Evolutionary conservation across 768 basidiomycete species (phyloP).

Genomic region (Pleurotus giganteus): DNA sequence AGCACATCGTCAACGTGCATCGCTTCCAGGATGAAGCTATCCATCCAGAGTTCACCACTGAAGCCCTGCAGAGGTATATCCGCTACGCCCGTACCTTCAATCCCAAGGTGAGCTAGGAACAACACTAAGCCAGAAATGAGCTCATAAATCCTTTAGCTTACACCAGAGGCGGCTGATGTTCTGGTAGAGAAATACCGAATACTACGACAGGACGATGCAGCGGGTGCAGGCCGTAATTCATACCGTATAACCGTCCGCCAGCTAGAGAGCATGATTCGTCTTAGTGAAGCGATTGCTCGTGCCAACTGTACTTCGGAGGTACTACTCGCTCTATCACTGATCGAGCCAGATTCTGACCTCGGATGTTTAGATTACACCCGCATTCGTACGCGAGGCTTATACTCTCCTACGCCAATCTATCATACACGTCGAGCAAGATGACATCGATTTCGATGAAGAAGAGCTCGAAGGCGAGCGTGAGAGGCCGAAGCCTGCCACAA

Average conservation of each 20-base stretch:
- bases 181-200: slow-evolving; percentile 94
- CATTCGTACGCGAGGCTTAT: slow-evolving; percentile 94
- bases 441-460: slow-evolving; percentile 96
- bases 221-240: slow-evolving; percentile 85
- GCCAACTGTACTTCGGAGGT: slow-evolving; percentile 96
- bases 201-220: slow-evolving; percentile 88
- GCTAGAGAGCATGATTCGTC: slow-evolving; percentile 96
- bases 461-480: slow-evolving; percentile 60
- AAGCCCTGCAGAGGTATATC: slow-evolving; percentile 94
- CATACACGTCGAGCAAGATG: slow-evolving; percentile 99
- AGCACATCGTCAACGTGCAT: slow-evolving; percentile 97
- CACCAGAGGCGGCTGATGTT: slow-evolving; percentile 87
- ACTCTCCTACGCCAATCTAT: slow-evolving; percentile 93
- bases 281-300: slow-evolving; percentile 95
- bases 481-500: slow-evolving; percentile 27
- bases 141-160: slow-evolving; percentile 56
- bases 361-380: slow-evolving; percentile 74
- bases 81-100: slow-evolving; percentile 96
- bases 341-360: background rate
- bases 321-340: slow-evolving; percentile 9
- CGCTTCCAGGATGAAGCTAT: slow-evolving; percentile 94
- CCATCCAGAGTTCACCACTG: slow-evolving; percentile 95
- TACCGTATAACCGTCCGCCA: slow-evolving; percentile 98
- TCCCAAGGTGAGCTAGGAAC: slow-evolving; percentile 72
- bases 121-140: background rate